Conservation (phyloP, 163 green algal species). For the Scenedesmus sp. region DNA sequence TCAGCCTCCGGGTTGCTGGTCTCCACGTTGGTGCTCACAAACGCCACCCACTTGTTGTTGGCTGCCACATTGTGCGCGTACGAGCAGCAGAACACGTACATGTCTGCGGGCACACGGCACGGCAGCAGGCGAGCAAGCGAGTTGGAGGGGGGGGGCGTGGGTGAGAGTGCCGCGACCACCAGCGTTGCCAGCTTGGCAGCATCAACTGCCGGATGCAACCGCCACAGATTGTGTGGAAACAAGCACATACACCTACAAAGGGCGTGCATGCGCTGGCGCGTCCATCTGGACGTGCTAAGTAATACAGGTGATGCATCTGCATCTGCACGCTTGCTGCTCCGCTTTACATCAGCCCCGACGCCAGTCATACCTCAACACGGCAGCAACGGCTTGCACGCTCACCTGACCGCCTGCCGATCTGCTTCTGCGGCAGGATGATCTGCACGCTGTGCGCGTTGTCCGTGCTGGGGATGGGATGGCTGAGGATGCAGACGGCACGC, state of each 20-base stretch:
- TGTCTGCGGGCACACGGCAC: constrained; percentile 75
- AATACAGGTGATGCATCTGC: background rate
- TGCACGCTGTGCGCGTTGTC: constrained; percentile 91
- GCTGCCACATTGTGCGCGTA: constrained; percentile 75
- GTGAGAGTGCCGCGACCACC: background rate
- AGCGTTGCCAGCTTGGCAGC: no score
- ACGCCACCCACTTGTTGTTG: constrained; percentile 97
- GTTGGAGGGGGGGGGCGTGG: no score
- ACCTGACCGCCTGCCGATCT: constrained; percentile 84
- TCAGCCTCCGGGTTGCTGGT: constrained; percentile 86
- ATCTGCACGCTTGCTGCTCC: background rate
- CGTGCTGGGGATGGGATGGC: constrained; percentile 97
- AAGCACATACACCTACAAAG: background rate
- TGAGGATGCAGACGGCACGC: constrained; percentile 95
- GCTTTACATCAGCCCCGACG: background rate
- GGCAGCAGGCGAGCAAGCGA: background rate
- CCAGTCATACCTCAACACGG: background rate
- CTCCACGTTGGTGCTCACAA: constrained; percentile 96
- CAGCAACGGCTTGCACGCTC: background rate
- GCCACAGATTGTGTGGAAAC: background rate
- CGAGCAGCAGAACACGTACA: constrained; percentile 99
- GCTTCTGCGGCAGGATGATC: constrained; percentile 99
- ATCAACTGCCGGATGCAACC: background rate
- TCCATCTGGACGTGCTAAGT: no score
- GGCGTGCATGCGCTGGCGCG: background rate